Evolutionary conservation across 768 basidiomycete species (phyloP).

Genomic region (Agrocybe chaxingu): DNA sequence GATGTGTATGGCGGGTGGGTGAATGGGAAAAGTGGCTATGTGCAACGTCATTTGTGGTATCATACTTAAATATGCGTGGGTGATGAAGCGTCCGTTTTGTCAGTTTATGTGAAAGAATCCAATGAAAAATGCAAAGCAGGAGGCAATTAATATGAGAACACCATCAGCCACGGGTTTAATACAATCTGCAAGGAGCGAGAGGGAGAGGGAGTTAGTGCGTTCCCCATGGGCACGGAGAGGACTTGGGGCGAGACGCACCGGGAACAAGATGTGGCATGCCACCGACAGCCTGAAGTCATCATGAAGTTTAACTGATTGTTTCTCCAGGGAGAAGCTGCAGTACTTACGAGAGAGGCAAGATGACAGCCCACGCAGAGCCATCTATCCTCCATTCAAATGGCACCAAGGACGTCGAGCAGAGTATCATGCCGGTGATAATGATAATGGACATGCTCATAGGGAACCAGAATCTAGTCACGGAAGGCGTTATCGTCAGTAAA

Average conservation of each 20-base stretch:
- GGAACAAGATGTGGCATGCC: slow-evolving; percentile 68
- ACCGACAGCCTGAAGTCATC: slow-evolving; percentile 51
- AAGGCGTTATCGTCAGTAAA: slow-evolving; percentile 18
- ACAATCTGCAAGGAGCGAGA: slow-evolving; percentile 5
- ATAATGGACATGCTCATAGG: slow-evolving; percentile 48
- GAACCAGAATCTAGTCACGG: slow-evolving; percentile 52
- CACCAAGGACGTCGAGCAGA: slow-evolving; percentile 46
- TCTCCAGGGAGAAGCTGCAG: slow-evolving; percentile 4
- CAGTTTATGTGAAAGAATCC: too few species aligned
- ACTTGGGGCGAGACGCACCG: slow-evolving; percentile 38
- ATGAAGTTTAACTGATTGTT: not conserved
- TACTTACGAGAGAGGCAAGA: slow-evolving; percentile 63
- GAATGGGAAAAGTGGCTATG: too few species aligned
- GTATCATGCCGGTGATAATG: slow-evolving; percentile 54
- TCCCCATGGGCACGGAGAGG: not conserved
- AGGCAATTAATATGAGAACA: slow-evolving; percentile 10
- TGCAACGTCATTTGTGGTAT: too few species aligned
- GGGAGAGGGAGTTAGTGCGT: slow-evolving; percentile 4
- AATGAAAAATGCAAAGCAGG: not conserved
- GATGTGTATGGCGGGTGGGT: too few species aligned
- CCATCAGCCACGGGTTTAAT: slow-evolving; percentile 12
- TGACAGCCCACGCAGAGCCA: slow-evolving; percentile 67
- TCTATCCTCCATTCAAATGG: slow-evolving; percentile 56
- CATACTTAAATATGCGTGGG: too few species aligned
- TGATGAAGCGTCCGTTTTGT: too few species aligned